Evolutionary conservation across 1,284 basidiomycete species (phyloP).

Genomic region (Irpex rosettiformis): DNA sequence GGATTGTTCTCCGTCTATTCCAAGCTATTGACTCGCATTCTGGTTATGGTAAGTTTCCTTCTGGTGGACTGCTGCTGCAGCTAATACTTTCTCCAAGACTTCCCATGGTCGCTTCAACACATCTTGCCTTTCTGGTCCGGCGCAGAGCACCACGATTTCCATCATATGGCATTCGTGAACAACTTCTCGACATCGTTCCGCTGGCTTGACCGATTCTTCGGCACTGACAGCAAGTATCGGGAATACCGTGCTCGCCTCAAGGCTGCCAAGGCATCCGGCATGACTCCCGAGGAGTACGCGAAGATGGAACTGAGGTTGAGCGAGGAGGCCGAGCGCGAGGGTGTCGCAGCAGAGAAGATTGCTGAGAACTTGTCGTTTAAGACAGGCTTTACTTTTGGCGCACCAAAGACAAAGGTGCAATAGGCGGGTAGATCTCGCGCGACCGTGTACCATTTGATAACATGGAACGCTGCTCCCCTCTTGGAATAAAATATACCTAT

Average conservation of each 20-base stretch:
- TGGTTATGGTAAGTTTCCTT: conserved; percentile 71
- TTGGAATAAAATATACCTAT: background rate
- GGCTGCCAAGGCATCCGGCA: conserved; percentile 46
- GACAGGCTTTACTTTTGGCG: conserved; percentile 1
- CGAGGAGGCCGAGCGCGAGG: conserved; percentile 68
- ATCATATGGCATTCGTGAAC: conserved; percentile 90
- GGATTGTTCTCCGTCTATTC: conserved; percentile 93
- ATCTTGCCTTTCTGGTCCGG: conserved; percentile 98
- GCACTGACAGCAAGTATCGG: conserved; percentile 84
- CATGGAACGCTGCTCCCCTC: background rate
- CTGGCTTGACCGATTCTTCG: conserved; percentile 86
- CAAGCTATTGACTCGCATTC: conserved; percentile 98
- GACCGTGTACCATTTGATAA: background rate
- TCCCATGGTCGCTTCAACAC: conserved; percentile 96
- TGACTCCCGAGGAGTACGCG: conserved; percentile 47
- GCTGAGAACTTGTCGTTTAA: conserved; percentile 37
- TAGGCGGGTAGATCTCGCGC: conserved; percentile 9
- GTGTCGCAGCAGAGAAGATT: conserved; percentile 65
- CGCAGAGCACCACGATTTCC: conserved; percentile 97
- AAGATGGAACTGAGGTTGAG: conserved; percentile 57
- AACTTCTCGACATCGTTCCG: conserved; percentile 92
- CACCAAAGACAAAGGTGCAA: conserved; percentile 26
- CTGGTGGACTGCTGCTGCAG: background rate
- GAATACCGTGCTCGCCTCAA: conserved; percentile 66
- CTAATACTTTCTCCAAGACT: conserved; percentile 50